phyloP scores from a whole-genome alignment of 331 rosid genomes.

The Pyracantha coccinea region DNA sequence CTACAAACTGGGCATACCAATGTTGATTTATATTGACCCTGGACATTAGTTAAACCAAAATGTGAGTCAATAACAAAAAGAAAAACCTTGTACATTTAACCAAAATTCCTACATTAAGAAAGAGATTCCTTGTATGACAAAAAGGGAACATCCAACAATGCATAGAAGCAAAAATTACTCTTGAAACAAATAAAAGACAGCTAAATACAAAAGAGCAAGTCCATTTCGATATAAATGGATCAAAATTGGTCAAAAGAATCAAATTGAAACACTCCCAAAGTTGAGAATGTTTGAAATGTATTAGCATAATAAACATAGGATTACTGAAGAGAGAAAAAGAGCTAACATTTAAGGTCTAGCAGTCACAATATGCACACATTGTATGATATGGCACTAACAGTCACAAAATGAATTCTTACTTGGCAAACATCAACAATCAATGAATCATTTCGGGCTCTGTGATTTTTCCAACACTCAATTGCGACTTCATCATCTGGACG shows the following conservation, averaged over 20 bases:
- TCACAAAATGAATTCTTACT: conserved; percentile 41
- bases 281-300: neutral
- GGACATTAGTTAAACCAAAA: conserved; percentile 11
- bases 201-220: neutral
- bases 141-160: neutral
- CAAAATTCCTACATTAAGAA: neutral
- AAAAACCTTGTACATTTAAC: neutral
- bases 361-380: neutral
- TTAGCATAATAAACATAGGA: neutral
- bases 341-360: neutral
- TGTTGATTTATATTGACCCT: conserved; percentile 99
- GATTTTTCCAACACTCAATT: conserved; percentile 90
- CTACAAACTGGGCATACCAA: conserved; percentile 88
- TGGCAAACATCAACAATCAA: conserved; percentile 98
- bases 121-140: neutral
- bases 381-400: conserved; percentile 9
- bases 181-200: neutral
- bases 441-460: conserved; percentile 94
- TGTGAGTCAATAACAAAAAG: neutral
- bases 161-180: neutral
- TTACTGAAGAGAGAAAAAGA: neutral
- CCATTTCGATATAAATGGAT: neutral
- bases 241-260: neutral
- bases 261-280: neutral
- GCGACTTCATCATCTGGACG: conserved; percentile 96